Percentiles rank a stretch among this genome's conserved stretches.
Conservation (phyloP, 345 rosid genomes). For the Clarkia xantiana region DNA sequence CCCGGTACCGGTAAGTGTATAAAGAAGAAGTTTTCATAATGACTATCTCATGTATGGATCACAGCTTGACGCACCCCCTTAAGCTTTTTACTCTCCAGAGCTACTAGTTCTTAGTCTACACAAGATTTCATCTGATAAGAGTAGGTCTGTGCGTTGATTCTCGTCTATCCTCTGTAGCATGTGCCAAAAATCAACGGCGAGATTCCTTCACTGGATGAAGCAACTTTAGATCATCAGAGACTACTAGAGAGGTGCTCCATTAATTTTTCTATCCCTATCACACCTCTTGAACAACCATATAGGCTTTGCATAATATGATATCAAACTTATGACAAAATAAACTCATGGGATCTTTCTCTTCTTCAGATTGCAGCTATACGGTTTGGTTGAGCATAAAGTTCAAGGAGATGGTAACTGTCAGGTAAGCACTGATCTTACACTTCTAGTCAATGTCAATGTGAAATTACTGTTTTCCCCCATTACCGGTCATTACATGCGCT, state of each 20-base stretch:
- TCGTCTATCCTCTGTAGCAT: slow-evolving; percentile 22
- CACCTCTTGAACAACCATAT: neutral
- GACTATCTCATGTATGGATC: slow-evolving; percentile 1
- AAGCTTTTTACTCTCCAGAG: no score
- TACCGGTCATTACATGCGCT: no score
- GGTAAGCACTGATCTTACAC: slow-evolving; percentile 14
- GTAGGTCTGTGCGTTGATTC: neutral
- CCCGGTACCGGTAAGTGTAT: slow-evolving; percentile 52
- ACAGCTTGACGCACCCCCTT: neutral
- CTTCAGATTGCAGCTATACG: slow-evolving; percentile 45
- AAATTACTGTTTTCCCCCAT: no score
- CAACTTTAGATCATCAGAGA: slow-evolving; percentile 55
- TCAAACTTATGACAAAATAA: neutral
- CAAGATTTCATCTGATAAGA: no score
- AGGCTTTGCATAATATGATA: neutral
- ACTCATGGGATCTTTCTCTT: neutral
- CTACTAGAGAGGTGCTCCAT: slow-evolving; percentile 39
- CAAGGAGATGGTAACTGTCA: slow-evolving; percentile 66
- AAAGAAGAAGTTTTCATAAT: slow-evolving; percentile 1
- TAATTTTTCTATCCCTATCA: slow-evolving; percentile 1
- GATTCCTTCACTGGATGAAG: slow-evolving; percentile 47
- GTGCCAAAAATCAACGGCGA: slow-evolving; percentile 52
- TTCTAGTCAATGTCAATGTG: no score
- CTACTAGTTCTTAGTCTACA: no score
- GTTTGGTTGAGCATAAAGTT: slow-evolving; percentile 51